These are phyloP conservation scores for Suhomyces bribrorum DNA, from an alignment of 1,139 yeast species.

Conservation along the genomic window DNA sequence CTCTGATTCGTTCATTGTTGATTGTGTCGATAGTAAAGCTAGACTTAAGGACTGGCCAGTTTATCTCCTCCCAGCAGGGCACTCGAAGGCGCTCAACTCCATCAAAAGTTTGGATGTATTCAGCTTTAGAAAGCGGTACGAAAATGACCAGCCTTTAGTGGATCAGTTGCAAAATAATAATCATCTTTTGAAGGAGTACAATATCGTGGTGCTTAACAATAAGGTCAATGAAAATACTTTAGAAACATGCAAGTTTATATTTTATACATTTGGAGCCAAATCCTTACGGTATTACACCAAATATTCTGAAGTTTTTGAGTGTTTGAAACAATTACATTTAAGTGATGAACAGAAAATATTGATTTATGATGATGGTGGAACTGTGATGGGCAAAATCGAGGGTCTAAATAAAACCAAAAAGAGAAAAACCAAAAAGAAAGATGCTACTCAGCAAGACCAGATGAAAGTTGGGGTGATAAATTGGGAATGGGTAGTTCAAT, in stretches of 20 bases:
- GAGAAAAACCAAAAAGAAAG: conserved; percentile 6
- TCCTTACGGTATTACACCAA: conserved; percentile 20
- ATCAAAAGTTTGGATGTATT: conserved; percentile 45
- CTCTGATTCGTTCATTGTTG: conserved; percentile 59
- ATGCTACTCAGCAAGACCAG: conserved; percentile 6
- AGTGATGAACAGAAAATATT: conserved; percentile 15
- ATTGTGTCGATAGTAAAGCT: conserved; percentile 38
- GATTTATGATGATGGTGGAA: conserved; percentile 29
- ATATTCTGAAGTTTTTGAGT: conserved; percentile 10
- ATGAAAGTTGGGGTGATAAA: conserved; percentile 34
- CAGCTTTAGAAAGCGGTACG: conserved; percentile 36
- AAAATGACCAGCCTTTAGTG: conserved; percentile 23
- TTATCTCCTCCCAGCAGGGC: conserved; percentile 76
- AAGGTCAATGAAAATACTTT: conserved; percentile 27
- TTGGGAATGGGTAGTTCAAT: conserved; percentile 80
- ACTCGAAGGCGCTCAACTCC: conserved; percentile 38
- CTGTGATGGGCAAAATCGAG: conserved; percentile 5
- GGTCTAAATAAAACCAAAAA: conserved; percentile 6
- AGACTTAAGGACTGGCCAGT: conserved; percentile 44
- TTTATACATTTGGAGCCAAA: conserved; percentile 49
- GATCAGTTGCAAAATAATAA: conserved; percentile 43
- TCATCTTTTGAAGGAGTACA: conserved; percentile 29
- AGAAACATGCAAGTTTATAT: conserved; percentile 45
- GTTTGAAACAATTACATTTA: conserved; percentile 1
- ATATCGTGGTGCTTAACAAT: conserved; percentile 33